Base-by-base conservation (phyloP, 805 yeast species). In the Osmozyma mogii region DNA sequence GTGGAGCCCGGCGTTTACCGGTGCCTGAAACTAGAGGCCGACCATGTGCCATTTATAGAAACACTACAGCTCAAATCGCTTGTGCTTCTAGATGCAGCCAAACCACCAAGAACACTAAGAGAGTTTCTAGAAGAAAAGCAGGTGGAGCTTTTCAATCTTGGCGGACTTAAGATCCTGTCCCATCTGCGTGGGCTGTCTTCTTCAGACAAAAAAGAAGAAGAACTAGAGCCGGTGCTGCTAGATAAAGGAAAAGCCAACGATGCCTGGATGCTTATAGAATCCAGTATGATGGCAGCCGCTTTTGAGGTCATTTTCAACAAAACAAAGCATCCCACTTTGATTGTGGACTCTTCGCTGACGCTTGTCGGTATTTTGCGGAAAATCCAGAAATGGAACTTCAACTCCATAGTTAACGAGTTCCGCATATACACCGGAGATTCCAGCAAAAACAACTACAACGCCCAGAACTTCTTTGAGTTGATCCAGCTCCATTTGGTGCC, bases 1-100 rank as follows among this genome's bases (percentile, higher is more conserved):
- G 96, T 88, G 4, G 96, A 92, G 55, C 78, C 79, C 15, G 94
- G 94, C 0, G 61, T 89, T 1, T 59, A 83, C 56, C 68, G 96
- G 31, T 84, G 96, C 45, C 70, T 92, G 4, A 75, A 77, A 43
- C 56, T 89, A 8, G 89, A 82, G 35, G 72, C 84, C 1, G 75
- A 83, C 34, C 79, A 83, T 50, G 66, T 78, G 34, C 80, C 92
- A 16, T 89, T 88, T 47, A 50, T 89, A 15, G 80, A 75, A 33
- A 83, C 95, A 0, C 62, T 89, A 17, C 63, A 68, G 16, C 62
- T 89, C 30, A 72, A 70, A 38, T 71, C 87, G 4, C 68, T 89
- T 13, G 56, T 92, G 2, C 70, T 83, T 41, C 57, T 89, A 24
- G 94, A 87, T 47, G 89, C 88, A 12, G 96, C 85, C 41, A 75